A percentile compares a stretch with the other conserved stretches of the same genome.
phyloP scores from a whole-genome alignment of 257 asterid genomes.

The Solanum megistacrolobum region DNA sequence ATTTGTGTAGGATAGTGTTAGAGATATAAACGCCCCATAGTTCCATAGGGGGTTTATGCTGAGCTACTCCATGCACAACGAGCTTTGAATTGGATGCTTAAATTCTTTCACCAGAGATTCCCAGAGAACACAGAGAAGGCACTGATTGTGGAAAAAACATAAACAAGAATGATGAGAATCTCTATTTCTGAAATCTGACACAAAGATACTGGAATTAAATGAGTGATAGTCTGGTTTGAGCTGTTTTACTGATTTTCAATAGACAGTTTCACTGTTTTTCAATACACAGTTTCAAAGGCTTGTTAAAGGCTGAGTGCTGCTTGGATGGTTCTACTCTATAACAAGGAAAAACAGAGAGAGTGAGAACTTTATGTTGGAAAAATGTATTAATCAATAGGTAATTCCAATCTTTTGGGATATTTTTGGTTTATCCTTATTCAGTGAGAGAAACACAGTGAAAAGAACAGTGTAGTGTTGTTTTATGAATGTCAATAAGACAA shows the following conservation, averaged over 20 bases:
- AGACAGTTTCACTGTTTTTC: neutral
- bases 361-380: neutral
- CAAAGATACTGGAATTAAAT: neutral
- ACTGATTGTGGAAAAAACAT: neutral
- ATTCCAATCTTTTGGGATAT: neutral
- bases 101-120: neutral
- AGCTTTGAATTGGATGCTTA: neutral
- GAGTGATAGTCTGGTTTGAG: neutral
- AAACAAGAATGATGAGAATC: neutral
- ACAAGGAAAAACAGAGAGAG: neutral
- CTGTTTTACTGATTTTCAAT: neutral
- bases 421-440: neutral
- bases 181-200: neutral
- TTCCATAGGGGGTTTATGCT: neutral
- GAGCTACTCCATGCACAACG: neutral
- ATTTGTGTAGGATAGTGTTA: neutral
- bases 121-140: neutral
- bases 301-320: neutral
- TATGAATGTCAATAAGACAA: neutral
- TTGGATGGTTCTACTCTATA: neutral
- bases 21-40: neutral
- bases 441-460: neutral
- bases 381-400: neutral
- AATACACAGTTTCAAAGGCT: neutral
- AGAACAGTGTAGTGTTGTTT: neutral